phyloP scores from a whole-genome alignment of 129 eudicot genomes.

The Deinandra increscens region DNA sequence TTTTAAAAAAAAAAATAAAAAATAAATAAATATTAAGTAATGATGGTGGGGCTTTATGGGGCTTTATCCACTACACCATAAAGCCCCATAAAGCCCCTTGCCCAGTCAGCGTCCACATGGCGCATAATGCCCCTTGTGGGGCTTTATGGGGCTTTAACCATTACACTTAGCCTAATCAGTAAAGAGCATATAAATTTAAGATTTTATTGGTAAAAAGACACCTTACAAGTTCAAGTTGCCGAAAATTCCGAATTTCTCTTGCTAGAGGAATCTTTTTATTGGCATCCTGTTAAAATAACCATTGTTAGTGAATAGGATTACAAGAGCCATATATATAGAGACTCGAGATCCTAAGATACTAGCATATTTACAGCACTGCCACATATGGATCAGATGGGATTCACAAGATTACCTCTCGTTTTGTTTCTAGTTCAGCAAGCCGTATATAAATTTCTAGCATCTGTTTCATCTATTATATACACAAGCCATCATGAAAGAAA shows the following conservation, averaged over 20 bases:
- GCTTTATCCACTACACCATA: too few species aligned
- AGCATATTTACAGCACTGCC: background rate
- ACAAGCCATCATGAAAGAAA: slow-evolving; percentile 25
- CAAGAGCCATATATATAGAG: background rate
- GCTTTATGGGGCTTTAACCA: too few species aligned
- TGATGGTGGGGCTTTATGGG: too few species aligned
- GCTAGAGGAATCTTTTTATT: slow-evolving; percentile 75
- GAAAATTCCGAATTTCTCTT: slow-evolving; percentile 88
- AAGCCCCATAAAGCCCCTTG: too few species aligned
- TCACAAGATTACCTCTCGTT: slow-evolving; percentile 61
- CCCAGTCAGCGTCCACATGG: too few species aligned
- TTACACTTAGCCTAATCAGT: too few species aligned
- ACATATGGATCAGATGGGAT: slow-evolving; percentile 7
- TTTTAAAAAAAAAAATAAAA: too few species aligned
- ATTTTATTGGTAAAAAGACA: background rate
- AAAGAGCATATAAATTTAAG: too few species aligned
- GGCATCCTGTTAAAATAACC: slow-evolving; percentile 57
- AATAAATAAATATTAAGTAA: too few species aligned
- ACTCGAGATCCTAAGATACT: background rate
- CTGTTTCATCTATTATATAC: slow-evolving; percentile 72
- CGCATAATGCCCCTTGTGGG: too few species aligned
- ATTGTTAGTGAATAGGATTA: background rate
- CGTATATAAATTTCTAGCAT: slow-evolving; percentile 91
- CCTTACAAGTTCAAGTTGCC: slow-evolving; percentile 88
- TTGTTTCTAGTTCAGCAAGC: slow-evolving; percentile 96